These are phyloP conservation scores for Gillenia trifoliata DNA, from an alignment of 306 rosid genomes.

Conservation along the genomic window DNA sequence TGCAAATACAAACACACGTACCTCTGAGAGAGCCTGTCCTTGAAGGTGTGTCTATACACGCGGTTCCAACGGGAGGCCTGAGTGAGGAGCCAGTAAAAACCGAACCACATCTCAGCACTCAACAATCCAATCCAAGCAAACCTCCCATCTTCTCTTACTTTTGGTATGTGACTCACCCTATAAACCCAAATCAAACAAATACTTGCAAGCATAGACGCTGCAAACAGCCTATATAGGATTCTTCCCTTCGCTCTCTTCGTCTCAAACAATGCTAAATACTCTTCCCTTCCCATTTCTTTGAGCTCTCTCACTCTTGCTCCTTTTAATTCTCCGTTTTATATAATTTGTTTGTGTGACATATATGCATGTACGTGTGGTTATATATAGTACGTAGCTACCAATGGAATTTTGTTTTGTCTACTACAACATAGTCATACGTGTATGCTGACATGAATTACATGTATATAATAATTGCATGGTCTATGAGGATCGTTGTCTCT, in stretches of 20 bases:
- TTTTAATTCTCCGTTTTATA: too few species aligned
- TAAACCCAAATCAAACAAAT: conserved; percentile 47
- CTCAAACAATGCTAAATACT: conserved; percentile 45
- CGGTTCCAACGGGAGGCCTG: conserved; percentile 55
- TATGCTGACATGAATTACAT: too few species aligned
- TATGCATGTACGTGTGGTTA: too few species aligned
- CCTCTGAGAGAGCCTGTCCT: conserved; percentile 51
- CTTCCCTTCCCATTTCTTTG: conserved; percentile 16
- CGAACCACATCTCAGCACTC: conserved; percentile 61
- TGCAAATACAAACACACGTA: too few species aligned
- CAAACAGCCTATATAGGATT: conserved; percentile 25
- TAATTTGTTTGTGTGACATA: too few species aligned
- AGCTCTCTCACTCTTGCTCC: too few species aligned
- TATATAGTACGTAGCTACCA: too few species aligned
- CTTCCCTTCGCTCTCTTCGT: conserved; percentile 36
- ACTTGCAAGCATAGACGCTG: conserved; percentile 37
- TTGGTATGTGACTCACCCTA: conserved; percentile 35
- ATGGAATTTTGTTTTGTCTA: too few species aligned
- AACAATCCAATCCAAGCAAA: conserved; percentile 53
- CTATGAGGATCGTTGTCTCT: too few species aligned
- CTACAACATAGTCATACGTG: too few species aligned
- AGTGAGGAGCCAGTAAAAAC: conserved; percentile 60
- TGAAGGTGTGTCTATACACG: conserved; percentile 41
- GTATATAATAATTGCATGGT: too few species aligned
- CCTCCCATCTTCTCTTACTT: conserved; percentile 20